A percentile compares a stretch with the other conserved stretches of the same genome.
These are phyloP conservation scores for Babesia ovata DNA, from an alignment of 169 alveolate species.

Conservation along the genomic window DNA sequence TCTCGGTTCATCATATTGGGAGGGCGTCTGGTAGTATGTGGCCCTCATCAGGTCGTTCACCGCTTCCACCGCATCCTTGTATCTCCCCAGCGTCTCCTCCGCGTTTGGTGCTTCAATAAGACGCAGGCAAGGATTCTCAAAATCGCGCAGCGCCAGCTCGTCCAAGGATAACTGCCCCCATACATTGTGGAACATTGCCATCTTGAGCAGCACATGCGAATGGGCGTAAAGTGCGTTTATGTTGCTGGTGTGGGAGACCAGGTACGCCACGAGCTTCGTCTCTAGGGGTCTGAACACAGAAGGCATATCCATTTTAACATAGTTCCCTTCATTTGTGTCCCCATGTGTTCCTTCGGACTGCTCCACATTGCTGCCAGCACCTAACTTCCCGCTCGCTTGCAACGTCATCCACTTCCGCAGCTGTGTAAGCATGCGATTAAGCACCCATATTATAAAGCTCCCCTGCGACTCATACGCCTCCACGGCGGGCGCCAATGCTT, in stretches of 20 bases:
- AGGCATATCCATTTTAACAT: neutral
- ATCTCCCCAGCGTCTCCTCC: neutral
- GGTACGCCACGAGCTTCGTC: slow-evolving; percentile 17
- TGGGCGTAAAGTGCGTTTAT: slow-evolving; percentile 29
- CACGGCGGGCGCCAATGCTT: neutral
- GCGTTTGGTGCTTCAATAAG: neutral
- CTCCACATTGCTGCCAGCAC: neutral
- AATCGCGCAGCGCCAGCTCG: neutral
- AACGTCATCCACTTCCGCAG: slow-evolving; percentile 22
- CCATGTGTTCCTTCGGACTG: neutral
- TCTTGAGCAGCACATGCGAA: slow-evolving; percentile 24
- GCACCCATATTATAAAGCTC: slow-evolving; percentile 9
- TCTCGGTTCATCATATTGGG: neutral
- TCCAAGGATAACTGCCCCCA: neutral
- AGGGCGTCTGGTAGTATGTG: slow-evolving; percentile 1
- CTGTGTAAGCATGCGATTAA: slow-evolving; percentile 24
- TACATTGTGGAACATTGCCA: slow-evolving; percentile 13
- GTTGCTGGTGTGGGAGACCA: slow-evolving; percentile 9
- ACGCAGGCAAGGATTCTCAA: neutral
- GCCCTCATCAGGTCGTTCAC: slow-evolving; percentile 10
- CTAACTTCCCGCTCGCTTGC: neutral
- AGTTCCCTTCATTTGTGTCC: neutral
- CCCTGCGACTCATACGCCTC: slow-evolving; percentile 6
- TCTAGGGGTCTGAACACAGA: slow-evolving; percentile 4
- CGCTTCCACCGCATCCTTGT: slow-evolving; percentile 20